Percentiles rank a stretch among this genome's conserved stretches.
phyloP scores from a whole-genome alignment of 2,329 filamentous ascomycete genomes.

The Emydomyces testavorans region DNA sequence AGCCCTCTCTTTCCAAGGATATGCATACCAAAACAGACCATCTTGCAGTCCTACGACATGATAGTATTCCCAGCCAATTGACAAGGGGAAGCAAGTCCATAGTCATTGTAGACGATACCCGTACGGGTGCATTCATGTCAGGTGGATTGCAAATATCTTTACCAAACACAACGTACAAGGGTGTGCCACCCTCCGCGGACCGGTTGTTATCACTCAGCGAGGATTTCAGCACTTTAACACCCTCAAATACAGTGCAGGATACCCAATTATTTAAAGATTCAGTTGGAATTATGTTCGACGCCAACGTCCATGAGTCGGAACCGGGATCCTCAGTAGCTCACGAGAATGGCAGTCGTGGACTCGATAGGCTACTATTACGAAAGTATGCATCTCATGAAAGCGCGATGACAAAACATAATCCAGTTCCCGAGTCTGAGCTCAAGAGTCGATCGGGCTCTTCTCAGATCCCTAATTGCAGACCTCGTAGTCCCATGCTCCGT shows the following conservation, averaged over 20 bases:
- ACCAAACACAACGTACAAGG: neutral
- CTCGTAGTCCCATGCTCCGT: slow-evolving; percentile 43
- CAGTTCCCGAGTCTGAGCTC: slow-evolving; percentile 21
- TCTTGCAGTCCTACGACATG: slow-evolving; percentile 10
- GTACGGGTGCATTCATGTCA: slow-evolving; percentile 28
- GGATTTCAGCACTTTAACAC: neutral
- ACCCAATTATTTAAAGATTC: neutral
- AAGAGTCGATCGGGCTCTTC: slow-evolving; percentile 16
- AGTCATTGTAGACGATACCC: slow-evolving; percentile 64
- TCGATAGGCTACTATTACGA: slow-evolving; percentile 21
- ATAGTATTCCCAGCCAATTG: slow-evolving; percentile 43
- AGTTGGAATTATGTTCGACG: neutral
- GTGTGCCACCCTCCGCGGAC: neutral
- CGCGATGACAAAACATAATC: slow-evolving; percentile 27
- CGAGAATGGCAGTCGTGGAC: neutral
- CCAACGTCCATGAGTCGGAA: neutral
- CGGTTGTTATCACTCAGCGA: neutral
- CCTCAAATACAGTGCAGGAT: neutral
- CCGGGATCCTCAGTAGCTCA: neutral
- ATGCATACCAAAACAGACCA: neutral
- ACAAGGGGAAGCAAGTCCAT: slow-evolving; percentile 82
- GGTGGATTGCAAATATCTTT: slow-evolving; percentile 23
- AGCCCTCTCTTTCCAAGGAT: neutral
- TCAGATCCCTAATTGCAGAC: slow-evolving; percentile 5
- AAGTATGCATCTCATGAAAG: slow-evolving; percentile 39